Base-by-base conservation (phyloP, 2,329 filamentous ascomycete species). In the Trichoderma koningiopsis region DNA sequence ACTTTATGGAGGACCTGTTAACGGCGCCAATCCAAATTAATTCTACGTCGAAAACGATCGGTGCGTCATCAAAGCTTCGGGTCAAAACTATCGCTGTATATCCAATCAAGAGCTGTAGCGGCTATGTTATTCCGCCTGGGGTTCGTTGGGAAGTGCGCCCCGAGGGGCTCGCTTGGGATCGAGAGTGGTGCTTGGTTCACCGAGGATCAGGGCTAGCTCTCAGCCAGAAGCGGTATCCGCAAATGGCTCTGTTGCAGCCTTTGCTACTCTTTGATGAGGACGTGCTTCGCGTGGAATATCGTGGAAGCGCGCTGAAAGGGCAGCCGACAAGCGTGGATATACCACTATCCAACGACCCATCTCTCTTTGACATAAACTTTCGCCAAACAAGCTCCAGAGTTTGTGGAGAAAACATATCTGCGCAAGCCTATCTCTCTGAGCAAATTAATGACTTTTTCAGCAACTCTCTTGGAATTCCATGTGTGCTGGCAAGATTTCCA, bases 111-210 rank as follows among this genome's bases (percentile, higher is more conserved):
- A 97, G 94, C 77, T 98, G 96, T 75, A 92, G 89, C 19, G 92
- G 92, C 0, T 97, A 91, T 77, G 83, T 83, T 43, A 84, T 98
- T 35, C 91, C 93, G 1, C 71, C 80, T 0, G 85, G 83, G 2
- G 82, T 81, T 8, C 76, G 84, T 16, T 99, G 96, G 96, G 89
- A 92, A 74, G 85, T 98, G 24, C 88, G 87, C 68, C 84, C 87
- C 8, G 94, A 97, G 81, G 96, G 96, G 0, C 83, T 99, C 2
- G 91, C 90, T 10, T 98, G 95, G 94, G 96, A 99, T 78, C 87
- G 96, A 71, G 95, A 98, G 82, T 99, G 96, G 95, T 98, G 95
- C 80, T 83, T 99, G 24, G 85, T 99, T 16, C 94, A 97, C 77
- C 87, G 90, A 76, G 94, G 93, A 55, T 96, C 94, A 1, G 92